Conservation (phyloP, 768 basidiomycete genomes). For the Tylopilus felleus region DNA sequence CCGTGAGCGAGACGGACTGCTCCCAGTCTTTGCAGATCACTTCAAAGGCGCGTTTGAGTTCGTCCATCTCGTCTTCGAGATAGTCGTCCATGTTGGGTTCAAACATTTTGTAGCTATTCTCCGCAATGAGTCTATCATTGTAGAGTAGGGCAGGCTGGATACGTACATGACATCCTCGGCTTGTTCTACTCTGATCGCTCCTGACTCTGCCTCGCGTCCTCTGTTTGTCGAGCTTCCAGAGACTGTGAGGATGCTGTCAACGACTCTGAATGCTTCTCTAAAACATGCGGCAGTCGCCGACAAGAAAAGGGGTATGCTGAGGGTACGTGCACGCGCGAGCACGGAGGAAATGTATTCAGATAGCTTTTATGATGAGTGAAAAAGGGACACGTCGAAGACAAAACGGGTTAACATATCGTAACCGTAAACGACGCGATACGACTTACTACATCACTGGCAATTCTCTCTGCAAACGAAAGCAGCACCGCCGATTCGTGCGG, state of each 20-base stretch:
- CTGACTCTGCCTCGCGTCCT: constrained; percentile 1
- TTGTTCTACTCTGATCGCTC: constrained; percentile 42
- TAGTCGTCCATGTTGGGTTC: constrained; percentile 98
- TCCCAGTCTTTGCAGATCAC: constrained; percentile 81
- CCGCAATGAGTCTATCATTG: not conserved
- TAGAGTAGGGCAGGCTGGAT: constrained; percentile 4
- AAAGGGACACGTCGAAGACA: not conserved
- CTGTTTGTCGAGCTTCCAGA: constrained; percentile 26
- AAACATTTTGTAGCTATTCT: constrained; percentile 83
- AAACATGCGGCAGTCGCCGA: constrained; percentile 89
- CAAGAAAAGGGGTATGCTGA: constrained; percentile 69
- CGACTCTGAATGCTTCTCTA: constrained; percentile 82
- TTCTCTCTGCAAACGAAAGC: constrained; percentile 75
- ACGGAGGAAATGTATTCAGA: constrained; percentile 83
- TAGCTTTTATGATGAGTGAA: constrained; percentile 46
- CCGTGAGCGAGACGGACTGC: constrained; percentile 34
- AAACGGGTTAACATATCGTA: too few relatives aligned
- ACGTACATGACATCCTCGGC: constrained; percentile 85
- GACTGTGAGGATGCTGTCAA: constrained; percentile 67
- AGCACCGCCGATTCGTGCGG: constrained; percentile 77
- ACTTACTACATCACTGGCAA: constrained; percentile 81
- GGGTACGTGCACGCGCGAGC: constrained; percentile 70
- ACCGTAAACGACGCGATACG: not conserved
- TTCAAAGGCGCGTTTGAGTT: constrained; percentile 70
- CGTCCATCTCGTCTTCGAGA: constrained; percentile 89